Conservation (phyloP, 1,139 yeast genomes). For the Yamadazyma triangularis region DNA sequence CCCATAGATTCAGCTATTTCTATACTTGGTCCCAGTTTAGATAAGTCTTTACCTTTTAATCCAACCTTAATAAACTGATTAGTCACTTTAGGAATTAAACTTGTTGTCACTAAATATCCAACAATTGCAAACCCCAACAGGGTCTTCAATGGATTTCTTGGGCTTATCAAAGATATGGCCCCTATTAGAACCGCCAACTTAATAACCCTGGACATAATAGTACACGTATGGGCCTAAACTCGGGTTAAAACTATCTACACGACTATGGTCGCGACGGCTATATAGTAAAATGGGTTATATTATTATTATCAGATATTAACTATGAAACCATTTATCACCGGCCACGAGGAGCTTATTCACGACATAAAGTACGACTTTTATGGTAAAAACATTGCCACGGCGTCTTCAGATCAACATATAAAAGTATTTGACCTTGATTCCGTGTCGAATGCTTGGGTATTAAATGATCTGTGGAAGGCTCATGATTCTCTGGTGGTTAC, state of each 20-base stretch:
- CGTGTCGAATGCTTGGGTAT: slow-evolving; percentile 58
- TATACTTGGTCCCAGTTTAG: slow-evolving; percentile 55
- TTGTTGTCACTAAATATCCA: slow-evolving; percentile 58
- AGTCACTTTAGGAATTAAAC: slow-evolving; percentile 63
- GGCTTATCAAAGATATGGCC: slow-evolving; percentile 19
- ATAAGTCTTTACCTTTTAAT: slow-evolving; percentile 75
- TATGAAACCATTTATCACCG: slow-evolving; percentile 72
- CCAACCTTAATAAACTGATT: slow-evolving; percentile 73
- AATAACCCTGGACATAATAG: slow-evolving; percentile 6
- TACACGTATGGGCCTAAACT: neutral
- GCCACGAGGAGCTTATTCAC: slow-evolving; percentile 88
- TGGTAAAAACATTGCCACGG: slow-evolving; percentile 86
- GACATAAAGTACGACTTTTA: slow-evolving; percentile 87
- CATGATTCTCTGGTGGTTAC: slow-evolving; percentile 86
- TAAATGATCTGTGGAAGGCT: slow-evolving; percentile 89
- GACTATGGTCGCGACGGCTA: no score
- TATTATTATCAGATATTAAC: no score
- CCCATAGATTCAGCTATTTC: slow-evolving; percentile 89
- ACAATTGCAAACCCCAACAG: slow-evolving; percentile 62
- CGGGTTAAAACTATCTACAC: no score
- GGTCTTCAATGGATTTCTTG: slow-evolving; percentile 40
- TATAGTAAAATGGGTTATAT: no score
- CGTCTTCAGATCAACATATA: slow-evolving; percentile 88
- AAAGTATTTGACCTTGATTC: slow-evolving; percentile 76
- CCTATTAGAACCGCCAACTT: slow-evolving; percentile 15